Evolutionary conservation across 2,329 filamentous ascomycete species (phyloP).

Genomic region (Colletotrichum chrysophilum): DNA sequence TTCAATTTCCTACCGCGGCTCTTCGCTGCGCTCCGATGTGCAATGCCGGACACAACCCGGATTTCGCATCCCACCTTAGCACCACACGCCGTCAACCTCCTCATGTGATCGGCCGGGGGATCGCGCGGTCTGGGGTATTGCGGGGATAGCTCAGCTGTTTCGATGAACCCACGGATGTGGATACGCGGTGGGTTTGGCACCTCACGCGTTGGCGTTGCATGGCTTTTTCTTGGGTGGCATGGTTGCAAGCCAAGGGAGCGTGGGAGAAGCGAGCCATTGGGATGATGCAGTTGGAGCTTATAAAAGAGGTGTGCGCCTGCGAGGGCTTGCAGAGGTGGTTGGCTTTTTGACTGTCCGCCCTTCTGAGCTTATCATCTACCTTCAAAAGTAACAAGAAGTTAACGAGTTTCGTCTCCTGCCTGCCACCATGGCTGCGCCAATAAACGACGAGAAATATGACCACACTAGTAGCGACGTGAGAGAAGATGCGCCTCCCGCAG

Average conservation of each 20-base stretch:
- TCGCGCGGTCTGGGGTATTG: slow-evolving; percentile 15
- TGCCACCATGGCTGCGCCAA: slow-evolving; percentile 6
- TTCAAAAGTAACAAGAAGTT: background rate
- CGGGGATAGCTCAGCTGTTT: slow-evolving; percentile 8
- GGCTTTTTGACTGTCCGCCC: background rate
- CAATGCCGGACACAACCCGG: background rate
- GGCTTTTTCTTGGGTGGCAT: background rate
- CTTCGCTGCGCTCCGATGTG: background rate
- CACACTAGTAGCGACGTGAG: background rate
- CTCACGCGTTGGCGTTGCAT: background rate
- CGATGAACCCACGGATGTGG: background rate
- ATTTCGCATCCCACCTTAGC: background rate
- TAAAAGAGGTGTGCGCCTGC: background rate
- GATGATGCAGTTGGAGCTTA: background rate
- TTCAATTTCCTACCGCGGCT: background rate
- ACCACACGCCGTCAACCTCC: background rate
- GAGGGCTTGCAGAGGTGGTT: background rate
- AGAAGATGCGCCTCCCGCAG: background rate
- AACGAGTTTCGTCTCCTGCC: background rate
- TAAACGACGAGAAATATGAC: background rate
- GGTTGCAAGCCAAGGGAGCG: background rate
- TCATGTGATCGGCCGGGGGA: slow-evolving; percentile 11
- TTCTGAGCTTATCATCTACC: background rate
- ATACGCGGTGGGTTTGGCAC: background rate
- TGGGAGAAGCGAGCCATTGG: background rate